Evolutionary conservation across 2,329 filamentous ascomycete genomes (phyloP), one percentile per base, ranked within the genome.

Genomic region (Aureobasidium sp.): DNA sequence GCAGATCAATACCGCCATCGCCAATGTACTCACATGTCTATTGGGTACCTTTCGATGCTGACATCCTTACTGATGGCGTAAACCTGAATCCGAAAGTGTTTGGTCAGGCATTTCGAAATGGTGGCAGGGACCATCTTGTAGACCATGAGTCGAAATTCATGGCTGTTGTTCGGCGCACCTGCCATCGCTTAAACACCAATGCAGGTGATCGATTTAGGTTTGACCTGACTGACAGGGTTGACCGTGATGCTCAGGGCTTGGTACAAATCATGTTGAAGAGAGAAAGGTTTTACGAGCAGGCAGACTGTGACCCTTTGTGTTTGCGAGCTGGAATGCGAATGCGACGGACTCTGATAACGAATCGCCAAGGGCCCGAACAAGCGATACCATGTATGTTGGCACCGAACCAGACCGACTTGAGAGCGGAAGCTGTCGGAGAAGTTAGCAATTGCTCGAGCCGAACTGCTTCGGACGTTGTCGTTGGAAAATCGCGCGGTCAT

Each of bases 401-500:
- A n/a, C 11, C 39, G 30, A 21, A 42, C 16, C 37, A 55, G 39
- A 16, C 53, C 39, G 53, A 36, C 11, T 34, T 34, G 39, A 32
- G 9, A 13, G 54, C 54, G 54, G 54, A 48, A 37, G 41, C 44
- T 21, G 54, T 59, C 54, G 54, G 54, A 59, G 29, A 59, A 42
- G 21, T 21, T 21, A 48, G 13, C 39, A 45, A 41, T 36, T 45
- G 32, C 44, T 59, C 54, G 41, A 48, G 54, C 54, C 44, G 53
- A 57, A 45, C 53, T 59, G 57, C 57, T 59, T 59, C 45, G 45
- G 45, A 59, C 57, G 45, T 59, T 59, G 27, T 25, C 53, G 32
- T n/a, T 39, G 48, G 32, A 59, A 49, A 59, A 59, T 59, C 57
- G 57, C 57, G 57, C 57, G 57, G 44, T 49, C 36, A 34, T 11